Evolutionary conservation across 164 flowering plant genomes (phyloP), one percentile per base, ranked within the genome.

Genomic region (Dillenia turbinata): DNA sequence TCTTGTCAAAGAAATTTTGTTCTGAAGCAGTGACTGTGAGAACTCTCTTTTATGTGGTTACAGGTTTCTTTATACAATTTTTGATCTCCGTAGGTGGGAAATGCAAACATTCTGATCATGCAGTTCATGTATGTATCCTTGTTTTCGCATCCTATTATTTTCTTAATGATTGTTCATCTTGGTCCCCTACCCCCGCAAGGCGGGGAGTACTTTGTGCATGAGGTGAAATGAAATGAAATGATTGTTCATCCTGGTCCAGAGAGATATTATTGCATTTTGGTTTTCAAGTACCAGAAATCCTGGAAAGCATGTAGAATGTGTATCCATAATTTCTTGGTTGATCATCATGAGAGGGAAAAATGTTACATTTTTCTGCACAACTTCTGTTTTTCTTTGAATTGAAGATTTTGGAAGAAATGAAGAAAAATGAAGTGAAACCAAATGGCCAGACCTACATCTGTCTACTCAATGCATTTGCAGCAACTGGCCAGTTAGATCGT

Each of bases 321-420:
- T 26, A 26, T 26, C 5, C 33, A 26, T 26, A 26, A 26, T 26
- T 26, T 26, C 33, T 26, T 26, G 33, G 33, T 26, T 26, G 33
- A 26, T 26, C 33, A 26, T 26, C 33, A 26, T 26, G 33, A 26
- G 33, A 26, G 33, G 5, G 33, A 26, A 26, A 26, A 26, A 26
- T 5, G 3, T 1, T 26, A 26, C 33, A 26, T 26, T 26, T 26
- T 26, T 26, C 5, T 26, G 33, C 2, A 26, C 33, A 26, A 26
- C 2, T 26, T 26, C 33, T 26, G 33, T 26, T 26, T 64, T 49
- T 54, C 11, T 67, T 65, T 66, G 47, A 17, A 59, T 66, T 81
- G 77, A 71, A 94, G 98, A 79, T 86, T 66, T 77, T 89, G 74
- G 99, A 91, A 59, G 99, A 94, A 68, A 94, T 94, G 97, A 94